Base-by-base conservation (phyloP, 2,329 filamentous ascomycete genomes). In the Cladosporium oxysporum region DNA sequence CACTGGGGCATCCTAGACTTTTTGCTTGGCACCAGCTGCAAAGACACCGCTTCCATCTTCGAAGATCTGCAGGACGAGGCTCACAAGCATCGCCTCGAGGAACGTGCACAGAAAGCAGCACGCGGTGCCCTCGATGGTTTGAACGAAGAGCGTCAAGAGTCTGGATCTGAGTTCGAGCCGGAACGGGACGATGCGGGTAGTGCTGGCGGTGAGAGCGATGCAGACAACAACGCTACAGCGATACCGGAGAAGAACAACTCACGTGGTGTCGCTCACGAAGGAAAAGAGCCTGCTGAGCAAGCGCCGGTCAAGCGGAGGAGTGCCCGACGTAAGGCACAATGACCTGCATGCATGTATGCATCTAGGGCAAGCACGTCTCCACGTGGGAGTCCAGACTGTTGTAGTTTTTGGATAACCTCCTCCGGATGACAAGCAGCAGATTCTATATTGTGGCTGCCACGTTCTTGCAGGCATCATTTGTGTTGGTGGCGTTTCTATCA, bases 1-100 rank as follows among this genome's bases (percentile, higher is more conserved):
- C 0, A 85, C 2, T 87, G 84, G 83, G 88, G 88, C 0, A 68
- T 90, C 2, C 67, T 90, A 67, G 88, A 91, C 74, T 89, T 87
- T 84, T 70, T 82, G 1, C 81, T 84, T 67, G 88, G 83, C 31
- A 90, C 85, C n/a, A 68, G 70, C 5, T 76, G 73, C 63, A 64
- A 69, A 7, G 12, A 83, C 6, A 84, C 85, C 0, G 80, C 82
- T 16, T 82, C 86, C 71, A 81, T 87, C 3, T 75, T 84, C 21
- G 82, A 84, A 59, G 84, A 88, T 73, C 71, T 86, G 23, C 82
- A 80, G 60, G 81, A 82, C 33, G 85, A 88, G 75, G 83, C 83
- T 28, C 81, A 84, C 58, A 87, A 85, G 76, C 84, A 85, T 73
- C 77, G 81, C 57, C 76, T 86, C 8, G 80, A 81, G 72, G 82